Evolutionary conservation across 345 rosid species (phyloP).

Genomic region (Lepidium aucheri): DNA sequence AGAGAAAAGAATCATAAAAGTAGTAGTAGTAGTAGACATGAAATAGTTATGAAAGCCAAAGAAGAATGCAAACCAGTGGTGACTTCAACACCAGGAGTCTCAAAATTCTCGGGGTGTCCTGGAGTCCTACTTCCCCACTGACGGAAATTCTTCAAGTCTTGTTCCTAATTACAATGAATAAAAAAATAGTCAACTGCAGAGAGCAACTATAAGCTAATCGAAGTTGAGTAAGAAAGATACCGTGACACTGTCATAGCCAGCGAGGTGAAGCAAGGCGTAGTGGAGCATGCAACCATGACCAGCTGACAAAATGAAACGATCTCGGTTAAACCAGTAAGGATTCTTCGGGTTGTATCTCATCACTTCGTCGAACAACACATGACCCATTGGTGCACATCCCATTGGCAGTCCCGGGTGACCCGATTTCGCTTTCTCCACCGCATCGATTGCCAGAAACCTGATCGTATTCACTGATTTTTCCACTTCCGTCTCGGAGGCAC

Average conservation of each 20-base stretch:
- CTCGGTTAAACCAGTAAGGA: conserved; percentile 99
- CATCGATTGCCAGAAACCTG: conserved; percentile 44
- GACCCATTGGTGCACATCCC: conserved; percentile 87
- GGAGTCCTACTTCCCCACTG: conserved; percentile 98
- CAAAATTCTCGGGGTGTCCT: conserved; percentile 98
- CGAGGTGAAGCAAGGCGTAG: conserved; percentile 91
- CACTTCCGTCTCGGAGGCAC: conserved; percentile 12
- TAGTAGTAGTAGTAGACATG: not conserved
- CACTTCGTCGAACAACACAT: conserved; percentile 77
- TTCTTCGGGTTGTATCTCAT: conserved; percentile 96
- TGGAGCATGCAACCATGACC: conserved; percentile 98
- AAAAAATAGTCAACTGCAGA: too few relatives aligned
- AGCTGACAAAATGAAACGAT: conserved; percentile 86
- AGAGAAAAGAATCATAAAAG: not conserved
- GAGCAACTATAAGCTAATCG: too few relatives aligned
- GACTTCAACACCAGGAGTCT: conserved; percentile 96
- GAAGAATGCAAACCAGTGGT: conserved; percentile 63
- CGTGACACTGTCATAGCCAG: conserved; percentile 87
- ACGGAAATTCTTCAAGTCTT: conserved; percentile 80
- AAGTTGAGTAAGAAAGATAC: conserved; percentile 19
- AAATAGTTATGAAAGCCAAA: not conserved
- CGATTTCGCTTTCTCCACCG: conserved; percentile 49
- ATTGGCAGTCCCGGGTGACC: conserved; percentile 57
- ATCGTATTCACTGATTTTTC: conserved; percentile 36
- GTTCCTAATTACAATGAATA: conserved; percentile 39